These are phyloP conservation scores for Rhinocladiella mackenziei DNA, from an alignment of 2,329 filamentous ascomycete species.

Conservation along the genomic window DNA sequence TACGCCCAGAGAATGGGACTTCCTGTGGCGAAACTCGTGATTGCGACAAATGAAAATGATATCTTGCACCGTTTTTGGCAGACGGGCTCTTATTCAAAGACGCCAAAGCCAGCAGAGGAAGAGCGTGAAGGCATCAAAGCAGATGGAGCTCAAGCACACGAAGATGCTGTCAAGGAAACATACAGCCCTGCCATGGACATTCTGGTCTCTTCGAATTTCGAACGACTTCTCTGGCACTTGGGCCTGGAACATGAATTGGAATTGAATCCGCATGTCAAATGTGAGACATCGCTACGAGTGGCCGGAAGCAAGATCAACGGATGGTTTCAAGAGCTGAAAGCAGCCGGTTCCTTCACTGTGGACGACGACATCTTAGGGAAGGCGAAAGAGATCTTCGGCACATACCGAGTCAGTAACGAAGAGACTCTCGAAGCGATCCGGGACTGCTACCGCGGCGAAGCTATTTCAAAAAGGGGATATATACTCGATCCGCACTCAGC, in stretches of 20 bases:
- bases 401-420: constrained; percentile 62
- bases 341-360: constrained; percentile 76
- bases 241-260: constrained; percentile 63
- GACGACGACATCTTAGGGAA: constrained; percentile 66
- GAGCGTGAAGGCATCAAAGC: constrained; percentile 34
- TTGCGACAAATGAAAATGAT: constrained; percentile 96
- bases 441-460: constrained; percentile 47
- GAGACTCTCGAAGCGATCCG: constrained; percentile 67
- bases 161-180: constrained; percentile 79
- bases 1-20: constrained; percentile 85
- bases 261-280: constrained; percentile 20
- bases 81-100: constrained; percentile 81
- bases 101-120: constrained; percentile 48
- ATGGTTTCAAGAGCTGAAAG: constrained; percentile 80
- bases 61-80: constrained; percentile 95
- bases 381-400: constrained; percentile 73
- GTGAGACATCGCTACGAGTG: constrained; percentile 16
- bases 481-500: constrained; percentile 91
- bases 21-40: constrained; percentile 79
- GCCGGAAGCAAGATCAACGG: constrained; percentile 66
- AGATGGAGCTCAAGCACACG: constrained; percentile 60
- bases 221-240: constrained; percentile 90
- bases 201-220: constrained; percentile 92
- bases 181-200: constrained; percentile 97
- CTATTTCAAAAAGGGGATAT: constrained; percentile 57